Evolutionary conservation across 345 rosid species (phyloP).

Genomic region (Eucalyptus cloeziana): DNA sequence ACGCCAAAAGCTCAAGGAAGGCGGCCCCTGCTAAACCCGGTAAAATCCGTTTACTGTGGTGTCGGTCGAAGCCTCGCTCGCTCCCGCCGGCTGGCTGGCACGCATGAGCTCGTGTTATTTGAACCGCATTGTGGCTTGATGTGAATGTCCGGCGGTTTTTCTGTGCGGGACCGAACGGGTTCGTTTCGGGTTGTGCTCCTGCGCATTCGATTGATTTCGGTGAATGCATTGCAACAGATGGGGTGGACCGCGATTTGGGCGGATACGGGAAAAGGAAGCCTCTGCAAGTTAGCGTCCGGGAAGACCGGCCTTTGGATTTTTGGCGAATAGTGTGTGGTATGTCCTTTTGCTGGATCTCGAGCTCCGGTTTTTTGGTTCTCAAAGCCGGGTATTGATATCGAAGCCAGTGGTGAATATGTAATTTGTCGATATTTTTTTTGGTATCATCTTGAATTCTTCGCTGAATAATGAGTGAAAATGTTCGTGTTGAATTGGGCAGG

Average conservation of each 20-base stretch:
- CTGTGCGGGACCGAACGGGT: background rate
- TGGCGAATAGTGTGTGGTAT: conserved; percentile 30
- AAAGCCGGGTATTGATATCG: background rate
- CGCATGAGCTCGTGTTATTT: background rate
- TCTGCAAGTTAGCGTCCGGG: background rate
- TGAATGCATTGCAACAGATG: background rate
- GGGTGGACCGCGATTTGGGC: background rate
- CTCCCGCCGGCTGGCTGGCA: no score
- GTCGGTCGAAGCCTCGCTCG: no score
- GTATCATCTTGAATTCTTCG: background rate
- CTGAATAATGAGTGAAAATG: background rate
- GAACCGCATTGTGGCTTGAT: background rate
- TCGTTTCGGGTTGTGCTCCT: background rate
- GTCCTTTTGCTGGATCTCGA: background rate
- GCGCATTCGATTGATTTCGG: background rate
- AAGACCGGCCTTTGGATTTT: conserved; percentile 20
- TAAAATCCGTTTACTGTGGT: no score
- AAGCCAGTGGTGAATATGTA: background rate
- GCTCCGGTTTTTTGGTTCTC: background rate
- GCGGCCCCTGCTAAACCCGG: no score
- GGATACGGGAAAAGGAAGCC: background rate
- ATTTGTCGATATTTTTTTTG: background rate
- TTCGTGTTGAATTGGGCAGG: background rate
- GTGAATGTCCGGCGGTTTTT: background rate
- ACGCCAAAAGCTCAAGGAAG: no score